These are phyloP conservation scores for Sporothrix euskadiensis DNA, from an alignment of 2,329 filamentous ascomycete species.

Conservation along the genomic window DNA sequence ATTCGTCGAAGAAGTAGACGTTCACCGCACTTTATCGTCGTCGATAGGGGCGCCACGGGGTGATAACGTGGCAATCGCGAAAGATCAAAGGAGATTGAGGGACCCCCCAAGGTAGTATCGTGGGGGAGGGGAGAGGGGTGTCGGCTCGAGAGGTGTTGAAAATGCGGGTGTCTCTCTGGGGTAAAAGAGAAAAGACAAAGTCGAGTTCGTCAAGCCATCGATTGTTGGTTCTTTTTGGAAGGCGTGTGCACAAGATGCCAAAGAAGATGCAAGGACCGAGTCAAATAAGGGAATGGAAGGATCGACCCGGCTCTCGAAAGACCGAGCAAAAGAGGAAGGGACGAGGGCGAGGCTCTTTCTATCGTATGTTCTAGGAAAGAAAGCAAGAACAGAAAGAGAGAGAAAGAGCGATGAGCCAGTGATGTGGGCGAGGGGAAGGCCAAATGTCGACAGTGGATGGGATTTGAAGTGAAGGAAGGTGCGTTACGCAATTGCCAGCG, in stretches of 20 bases:
- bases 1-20: background rate
- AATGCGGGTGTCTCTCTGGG: background rate
- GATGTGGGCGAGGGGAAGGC: background rate
- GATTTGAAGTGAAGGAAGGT: background rate
- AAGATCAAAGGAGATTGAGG: constrained; percentile 13
- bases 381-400: background rate
- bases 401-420: background rate
- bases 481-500: background rate
- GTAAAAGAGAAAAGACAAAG: background rate
- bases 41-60: background rate
- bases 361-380: background rate
- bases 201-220: constrained; percentile 1
- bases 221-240: background rate
- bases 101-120: background rate
- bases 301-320: background rate
- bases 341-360: background rate
- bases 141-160: background rate
- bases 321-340: background rate
- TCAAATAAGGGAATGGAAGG: background rate
- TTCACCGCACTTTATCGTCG: background rate
- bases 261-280: background rate
- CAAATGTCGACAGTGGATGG: background rate
- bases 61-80: constrained; percentile 20
- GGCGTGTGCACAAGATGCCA: background rate
- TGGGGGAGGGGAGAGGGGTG: background rate